These are phyloP conservation scores for Sporobolomyces roseus DNA, from an alignment of 768 basidiomycete genomes.

Conservation along the genomic window DNA sequence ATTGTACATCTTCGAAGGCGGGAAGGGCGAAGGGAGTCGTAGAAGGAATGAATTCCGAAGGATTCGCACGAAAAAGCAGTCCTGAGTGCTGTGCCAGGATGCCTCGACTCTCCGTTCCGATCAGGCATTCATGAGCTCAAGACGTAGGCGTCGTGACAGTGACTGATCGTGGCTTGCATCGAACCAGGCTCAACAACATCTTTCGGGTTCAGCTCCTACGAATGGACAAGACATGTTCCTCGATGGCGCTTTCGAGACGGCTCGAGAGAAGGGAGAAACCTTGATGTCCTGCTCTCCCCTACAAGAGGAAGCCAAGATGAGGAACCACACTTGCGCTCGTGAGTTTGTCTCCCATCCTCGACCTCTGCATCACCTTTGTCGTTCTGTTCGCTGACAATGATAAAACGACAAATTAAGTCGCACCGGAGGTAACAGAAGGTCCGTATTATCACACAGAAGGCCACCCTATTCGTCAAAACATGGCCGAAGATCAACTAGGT, in stretches of 20 bases:
- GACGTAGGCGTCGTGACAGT: too few species aligned
- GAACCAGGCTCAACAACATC: too few species aligned
- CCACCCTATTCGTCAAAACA: conserved; percentile 48
- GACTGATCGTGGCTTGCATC: too few species aligned
- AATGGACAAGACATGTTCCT: conserved; percentile 40
- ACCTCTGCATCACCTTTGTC: not conserved
- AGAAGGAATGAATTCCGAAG: too few species aligned
- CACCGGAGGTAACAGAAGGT: conserved; percentile 37
- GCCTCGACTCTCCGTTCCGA: too few species aligned
- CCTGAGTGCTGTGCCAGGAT: too few species aligned
- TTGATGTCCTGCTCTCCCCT: conserved; percentile 41
- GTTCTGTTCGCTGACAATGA: not conserved
- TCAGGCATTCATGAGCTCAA: too few species aligned
- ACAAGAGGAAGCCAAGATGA: conserved; percentile 42
- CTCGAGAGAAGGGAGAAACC: conserved; percentile 24
- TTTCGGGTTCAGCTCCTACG: not conserved
- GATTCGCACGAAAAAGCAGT: too few species aligned
- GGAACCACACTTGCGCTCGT: conserved; percentile 47
- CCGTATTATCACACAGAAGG: conserved; percentile 47
- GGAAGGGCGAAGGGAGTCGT: too few species aligned
- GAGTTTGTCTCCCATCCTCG: not conserved
- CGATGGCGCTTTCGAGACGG: conserved; percentile 44
- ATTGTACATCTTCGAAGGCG: too few species aligned
- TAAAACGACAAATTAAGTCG: not conserved
- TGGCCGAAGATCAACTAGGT: conserved; percentile 48